A percentile compares a stretch with the other conserved stretches of the same genome.
These are phyloP conservation scores for Apiotrichum siamense DNA, from an alignment of 1,284 basidiomycete species.

Conservation along the genomic window DNA sequence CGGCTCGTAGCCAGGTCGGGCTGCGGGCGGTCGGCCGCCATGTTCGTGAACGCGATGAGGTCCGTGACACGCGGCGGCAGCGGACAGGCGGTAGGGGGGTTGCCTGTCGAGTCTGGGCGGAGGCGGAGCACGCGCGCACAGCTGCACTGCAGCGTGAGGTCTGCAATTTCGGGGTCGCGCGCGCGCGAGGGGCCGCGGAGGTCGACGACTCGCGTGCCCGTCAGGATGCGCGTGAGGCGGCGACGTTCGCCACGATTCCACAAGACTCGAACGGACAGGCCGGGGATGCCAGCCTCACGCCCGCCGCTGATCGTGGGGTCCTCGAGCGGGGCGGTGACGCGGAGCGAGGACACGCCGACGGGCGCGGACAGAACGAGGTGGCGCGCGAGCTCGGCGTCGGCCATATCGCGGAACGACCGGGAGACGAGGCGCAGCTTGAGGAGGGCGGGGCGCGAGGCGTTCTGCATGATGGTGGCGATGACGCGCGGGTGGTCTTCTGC, in stretches of 20 bases:
- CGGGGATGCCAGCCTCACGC: background rate
- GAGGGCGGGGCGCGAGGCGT: slow-evolving; percentile 5
- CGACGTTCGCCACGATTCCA: background rate
- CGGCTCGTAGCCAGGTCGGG: background rate
- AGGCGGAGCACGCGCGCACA: slow-evolving; percentile 4
- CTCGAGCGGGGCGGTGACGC: background rate
- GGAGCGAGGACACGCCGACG: background rate
- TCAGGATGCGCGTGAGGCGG: slow-evolving; percentile 1
- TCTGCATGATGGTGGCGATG: slow-evolving; percentile 6
- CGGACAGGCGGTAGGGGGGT: background rate
- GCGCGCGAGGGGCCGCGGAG: slow-evolving; percentile 3
- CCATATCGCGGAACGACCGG: slow-evolving; percentile 4
- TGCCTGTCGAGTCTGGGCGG: slow-evolving; percentile 8
- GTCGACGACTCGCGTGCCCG: slow-evolving; percentile 7
- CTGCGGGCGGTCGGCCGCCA: slow-evolving; percentile 3
- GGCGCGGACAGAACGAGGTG: slow-evolving; percentile 7
- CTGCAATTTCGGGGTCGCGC: background rate
- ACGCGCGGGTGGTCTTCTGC: slow-evolving; percentile 9
- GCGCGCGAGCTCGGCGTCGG: slow-evolving; percentile 7
- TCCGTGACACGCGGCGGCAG: slow-evolving; percentile 1
- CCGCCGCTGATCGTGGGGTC: background rate
- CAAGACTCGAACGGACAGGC: background rate
- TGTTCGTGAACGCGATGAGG: slow-evolving; percentile 12
- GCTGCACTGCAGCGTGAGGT: background rate
- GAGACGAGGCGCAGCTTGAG: slow-evolving; percentile 9